Evolutionary conservation across 768 basidiomycete species (phyloP), one percentile per base, ranked within the genome.

Genomic region (Cantharellus anzutake): DNA sequence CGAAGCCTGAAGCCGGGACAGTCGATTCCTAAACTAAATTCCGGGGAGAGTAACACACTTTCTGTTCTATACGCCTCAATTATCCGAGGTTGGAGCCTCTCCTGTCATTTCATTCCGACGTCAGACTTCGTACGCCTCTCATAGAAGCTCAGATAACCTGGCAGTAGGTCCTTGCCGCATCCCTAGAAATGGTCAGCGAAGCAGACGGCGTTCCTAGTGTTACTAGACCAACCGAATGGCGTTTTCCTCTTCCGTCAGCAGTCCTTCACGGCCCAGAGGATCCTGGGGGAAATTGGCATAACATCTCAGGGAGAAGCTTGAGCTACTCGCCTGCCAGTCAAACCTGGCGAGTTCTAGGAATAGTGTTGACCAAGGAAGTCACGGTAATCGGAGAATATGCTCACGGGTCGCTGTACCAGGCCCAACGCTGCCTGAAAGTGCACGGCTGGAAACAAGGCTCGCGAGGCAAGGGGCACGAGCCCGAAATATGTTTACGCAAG

Each of bases 221-320:
- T 35, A 11, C 20, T 51, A 39, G 16, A 61, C 75, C 51, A 61
- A 91, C 92, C 90, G 80, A 65, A 96, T 84, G 11, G 86, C 84
- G 64, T 80, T 76, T 71, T 98, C 94, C 42, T 96, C 94, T 57
- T 91, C 90, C 0, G 87, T 87, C 62, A 97, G 72, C 44, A 87
- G 75, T 0, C 80, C 80, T 61, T 90, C 85, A 38, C 91, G 66
- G 65, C 79, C 79, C 64, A 98, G 72, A 0, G 92, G 86, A 68
- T 98, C 93, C 88, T 92, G 59, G 3, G 2, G 3, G 11, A 53
- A n/a, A 41, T 53, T 48, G 37, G 52, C 41, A 56, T 35, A 34
- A 44, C 41, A 14, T 16, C 37, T 14, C 41, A n/a, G 2, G 41
- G 65, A 57, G 41, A 65, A 67, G 11, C 11, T 34, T 11, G 14